These are phyloP conservation scores for Pestalotiopsis sp. DNA, from an alignment of 2,329 filamentous ascomycete species.

Conservation along the genomic window DNA sequence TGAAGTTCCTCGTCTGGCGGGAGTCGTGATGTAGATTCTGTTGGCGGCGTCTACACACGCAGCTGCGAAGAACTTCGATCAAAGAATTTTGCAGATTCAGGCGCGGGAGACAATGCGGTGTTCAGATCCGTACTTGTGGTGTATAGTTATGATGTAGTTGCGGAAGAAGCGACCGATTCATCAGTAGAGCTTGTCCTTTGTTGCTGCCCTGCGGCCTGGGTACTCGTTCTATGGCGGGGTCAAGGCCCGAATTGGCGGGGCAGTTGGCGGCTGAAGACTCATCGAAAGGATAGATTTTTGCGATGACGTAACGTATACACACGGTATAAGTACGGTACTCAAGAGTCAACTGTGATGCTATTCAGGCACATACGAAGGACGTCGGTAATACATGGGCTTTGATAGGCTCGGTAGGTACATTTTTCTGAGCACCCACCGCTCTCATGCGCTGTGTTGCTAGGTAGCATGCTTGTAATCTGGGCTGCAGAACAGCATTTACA, in stretches of 20 bases:
- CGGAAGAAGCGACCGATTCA: background rate
- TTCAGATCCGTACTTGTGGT: background rate
- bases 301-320: constrained; percentile 11
- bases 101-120: background rate
- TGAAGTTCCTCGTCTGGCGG: background rate
- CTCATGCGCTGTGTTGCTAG: too few species aligned
- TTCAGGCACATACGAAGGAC: background rate
- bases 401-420: too few species aligned
- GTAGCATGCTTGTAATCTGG: too few species aligned
- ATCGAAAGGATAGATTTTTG: background rate
- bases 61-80: background rate
- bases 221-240: constrained; percentile 4
- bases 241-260: constrained; percentile 8
- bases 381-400: too few species aligned
- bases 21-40: background rate
- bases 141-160: background rate
- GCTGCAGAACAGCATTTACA: too few species aligned
- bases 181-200: background rate
- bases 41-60: background rate
- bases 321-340: background rate
- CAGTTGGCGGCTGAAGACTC: background rate
- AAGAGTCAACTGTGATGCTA: background rate
- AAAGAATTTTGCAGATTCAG: background rate
- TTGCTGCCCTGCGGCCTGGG: background rate
- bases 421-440: too few species aligned